Percentiles rank a stretch among this genome's conserved stretches.
phyloP scores from a whole-genome alignment of 495 filamentous ascomycete genomes.

The Lepidopterella palustris region DNA sequence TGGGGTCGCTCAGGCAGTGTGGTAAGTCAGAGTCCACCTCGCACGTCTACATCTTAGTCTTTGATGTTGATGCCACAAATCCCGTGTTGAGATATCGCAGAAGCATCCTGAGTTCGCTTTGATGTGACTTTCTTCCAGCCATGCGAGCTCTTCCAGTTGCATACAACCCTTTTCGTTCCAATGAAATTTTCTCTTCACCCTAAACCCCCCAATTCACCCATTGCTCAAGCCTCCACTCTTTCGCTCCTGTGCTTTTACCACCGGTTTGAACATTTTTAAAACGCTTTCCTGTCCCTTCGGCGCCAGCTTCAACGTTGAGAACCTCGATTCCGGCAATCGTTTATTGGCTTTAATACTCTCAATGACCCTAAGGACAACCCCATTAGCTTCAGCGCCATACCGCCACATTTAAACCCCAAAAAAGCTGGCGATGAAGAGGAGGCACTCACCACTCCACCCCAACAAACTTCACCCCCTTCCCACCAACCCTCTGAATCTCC shows the following conservation, averaged over 20 bases:
- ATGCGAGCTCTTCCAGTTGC: too few relatives aligned
- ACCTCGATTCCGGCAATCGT: conserved; percentile 66
- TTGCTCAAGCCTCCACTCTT: background rate
- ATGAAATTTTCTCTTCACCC: too few relatives aligned
- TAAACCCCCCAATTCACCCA: too few relatives aligned
- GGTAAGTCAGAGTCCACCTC: too few relatives aligned
- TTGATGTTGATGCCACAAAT: too few relatives aligned
- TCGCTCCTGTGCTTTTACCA: background rate
- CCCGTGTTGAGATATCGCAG: too few relatives aligned
- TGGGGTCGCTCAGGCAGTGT: too few relatives aligned
- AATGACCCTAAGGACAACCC: conserved; percentile 48
- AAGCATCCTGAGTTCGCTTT: too few relatives aligned
- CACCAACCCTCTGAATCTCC: conserved; percentile 61
- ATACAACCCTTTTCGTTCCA: too few relatives aligned
- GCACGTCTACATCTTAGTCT: too few relatives aligned
- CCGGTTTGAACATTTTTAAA: conserved; percentile 42
- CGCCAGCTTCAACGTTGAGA: conserved; percentile 55
- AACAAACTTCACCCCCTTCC: conserved; percentile 70
- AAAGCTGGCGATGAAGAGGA: background rate
- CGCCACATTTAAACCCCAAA: conserved; percentile 41
- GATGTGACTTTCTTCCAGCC: too few relatives aligned
- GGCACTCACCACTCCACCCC: conserved; percentile 61
- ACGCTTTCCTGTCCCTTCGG: conserved; percentile 58
- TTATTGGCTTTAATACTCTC: conserved; percentile 73
- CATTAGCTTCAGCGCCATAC: conserved; percentile 5